Conservation (phyloP, 306 rosid species). For the Corylus heterophylla region DNA sequence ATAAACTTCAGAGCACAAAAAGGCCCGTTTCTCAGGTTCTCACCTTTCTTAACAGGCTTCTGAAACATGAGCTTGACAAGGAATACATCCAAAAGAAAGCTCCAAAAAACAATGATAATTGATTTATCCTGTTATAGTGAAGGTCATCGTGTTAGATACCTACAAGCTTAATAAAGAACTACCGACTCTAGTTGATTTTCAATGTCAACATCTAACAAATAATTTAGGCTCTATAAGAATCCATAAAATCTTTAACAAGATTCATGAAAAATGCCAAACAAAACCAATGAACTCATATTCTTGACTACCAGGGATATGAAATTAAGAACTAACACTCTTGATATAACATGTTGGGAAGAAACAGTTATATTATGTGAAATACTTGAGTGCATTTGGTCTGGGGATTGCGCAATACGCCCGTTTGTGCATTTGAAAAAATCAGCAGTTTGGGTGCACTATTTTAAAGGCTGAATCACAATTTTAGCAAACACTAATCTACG, state of each 20-base stretch:
- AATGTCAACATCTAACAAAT: background rate
- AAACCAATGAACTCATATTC: background rate
- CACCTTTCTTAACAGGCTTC: conserved; percentile 71
- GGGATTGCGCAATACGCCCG: too few relatives aligned
- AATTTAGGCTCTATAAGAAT: background rate
- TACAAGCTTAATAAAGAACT: conserved; percentile 5
- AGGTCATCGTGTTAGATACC: conserved; percentile 5
- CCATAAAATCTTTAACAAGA: background rate
- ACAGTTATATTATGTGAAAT: too few relatives aligned
- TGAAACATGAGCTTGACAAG: conserved; percentile 59
- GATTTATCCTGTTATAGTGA: conserved; percentile 54
- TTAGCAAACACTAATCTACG: too few relatives aligned
- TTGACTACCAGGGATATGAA: background rate
- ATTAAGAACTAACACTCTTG: background rate
- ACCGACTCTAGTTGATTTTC: background rate
- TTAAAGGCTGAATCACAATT: too few relatives aligned
- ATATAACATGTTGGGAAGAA: background rate
- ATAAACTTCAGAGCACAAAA: conserved; percentile 22
- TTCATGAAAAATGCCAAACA: background rate
- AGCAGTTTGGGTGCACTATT: too few relatives aligned
- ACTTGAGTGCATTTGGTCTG: too few relatives aligned
- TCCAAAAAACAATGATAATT: conserved; percentile 47
- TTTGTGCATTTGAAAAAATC: too few relatives aligned
- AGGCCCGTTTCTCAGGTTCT: conserved; percentile 24
- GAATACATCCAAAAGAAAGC: conserved; percentile 53